Evolutionary conservation across 176 grass and related monocot species (phyloP), one percentile per base, ranked within the genome.

Genomic region (Oryza meyeriana): DNA sequence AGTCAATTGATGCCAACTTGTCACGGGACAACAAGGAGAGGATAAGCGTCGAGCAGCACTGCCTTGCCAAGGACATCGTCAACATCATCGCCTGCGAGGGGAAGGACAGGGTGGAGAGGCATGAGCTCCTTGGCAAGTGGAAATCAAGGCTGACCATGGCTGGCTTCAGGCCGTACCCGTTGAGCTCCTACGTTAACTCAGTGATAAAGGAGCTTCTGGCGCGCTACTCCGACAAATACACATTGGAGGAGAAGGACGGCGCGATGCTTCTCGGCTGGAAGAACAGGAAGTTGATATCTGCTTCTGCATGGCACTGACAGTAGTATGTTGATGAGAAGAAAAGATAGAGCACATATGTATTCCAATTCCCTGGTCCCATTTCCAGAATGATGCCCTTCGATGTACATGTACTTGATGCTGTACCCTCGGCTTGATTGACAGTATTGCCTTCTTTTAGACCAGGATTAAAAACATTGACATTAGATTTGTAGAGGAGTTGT

Each of bases 81-180:
- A 98, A 98, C 86, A 94, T 98, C 33, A 93, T 98, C 9, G 92
- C 95, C 16, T 95, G 95, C 3, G 95, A 98, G 76, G 95, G 95
- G 76, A 90, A 95, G 84, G 90, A 93, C 28, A 88, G 95, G 64
- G 82, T 98, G 47, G 92, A 95, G 84, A 85, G 95, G 33, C 95
- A 98, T 5, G 95, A 98, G 79, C 89, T 98, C 31, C 85, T 98
- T 28, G 95, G 95, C 28, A 98, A 98, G 84, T 98, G 95, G 95
- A 91, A 88, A 48, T 95, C 93, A 2, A 93, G 95, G 86, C 64
- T 98, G 63, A 98, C 79, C 68, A 98, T 98, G 95, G 95, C 95
- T 1, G 95, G 95, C 57, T 98, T 98, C 72, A 93, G 81, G 66
- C 90, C 95, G 22, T 95, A 89, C 86, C 90, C 92, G 3, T 79